A percentile compares a stretch with the other conserved stretches of the same genome.
Evolutionary conservation across 208 protist genomes (phyloP).

Genomic region (Blastocrithidia nonstop): DNA sequence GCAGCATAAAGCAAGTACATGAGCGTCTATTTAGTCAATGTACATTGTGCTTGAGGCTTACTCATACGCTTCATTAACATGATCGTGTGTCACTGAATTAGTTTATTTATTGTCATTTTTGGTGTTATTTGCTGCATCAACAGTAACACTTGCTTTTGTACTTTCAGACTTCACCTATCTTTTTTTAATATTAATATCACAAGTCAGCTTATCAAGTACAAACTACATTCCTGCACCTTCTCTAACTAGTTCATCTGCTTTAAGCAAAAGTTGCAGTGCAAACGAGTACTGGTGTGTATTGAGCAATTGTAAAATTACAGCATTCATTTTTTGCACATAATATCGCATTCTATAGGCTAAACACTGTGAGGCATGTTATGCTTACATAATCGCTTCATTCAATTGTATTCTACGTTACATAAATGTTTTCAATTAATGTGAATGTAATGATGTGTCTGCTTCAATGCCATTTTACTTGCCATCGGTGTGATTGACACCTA

Average conservation of each 20-base stretch:
- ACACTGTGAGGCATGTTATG: too few species aligned
- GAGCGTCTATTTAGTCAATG: too few species aligned
- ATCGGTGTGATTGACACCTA: too few species aligned
- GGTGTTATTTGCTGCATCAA: conserved; percentile 2
- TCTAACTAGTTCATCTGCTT: conserved; percentile 16
- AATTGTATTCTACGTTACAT: too few species aligned
- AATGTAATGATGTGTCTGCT: too few species aligned
- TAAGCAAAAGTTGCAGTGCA: conserved; percentile 30
- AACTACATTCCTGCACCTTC: conserved; percentile 18
- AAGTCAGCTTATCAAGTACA: conserved; percentile 10
- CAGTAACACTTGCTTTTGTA: background rate
- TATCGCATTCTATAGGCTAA: conserved; percentile 3
- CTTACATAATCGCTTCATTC: too few species aligned
- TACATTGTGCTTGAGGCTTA: too few species aligned
- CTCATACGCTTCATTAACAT: too few species aligned
- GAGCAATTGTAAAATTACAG: conserved; percentile 31
- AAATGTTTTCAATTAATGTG: too few species aligned
- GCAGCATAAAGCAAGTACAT: too few species aligned
- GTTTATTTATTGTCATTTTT: conserved; percentile 9
- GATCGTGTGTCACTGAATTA: conserved; percentile 17
- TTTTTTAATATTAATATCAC: background rate
- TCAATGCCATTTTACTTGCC: too few species aligned
- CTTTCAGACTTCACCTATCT: too few species aligned
- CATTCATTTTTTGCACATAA: conserved; percentile 14
- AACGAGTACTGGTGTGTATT: conserved; percentile 40